Percentiles rank a stretch among this genome's conserved stretches.
Evolutionary conservation across 108 stramenopile genomes (phyloP).

Genomic region (Skeletonema grethae): DNA sequence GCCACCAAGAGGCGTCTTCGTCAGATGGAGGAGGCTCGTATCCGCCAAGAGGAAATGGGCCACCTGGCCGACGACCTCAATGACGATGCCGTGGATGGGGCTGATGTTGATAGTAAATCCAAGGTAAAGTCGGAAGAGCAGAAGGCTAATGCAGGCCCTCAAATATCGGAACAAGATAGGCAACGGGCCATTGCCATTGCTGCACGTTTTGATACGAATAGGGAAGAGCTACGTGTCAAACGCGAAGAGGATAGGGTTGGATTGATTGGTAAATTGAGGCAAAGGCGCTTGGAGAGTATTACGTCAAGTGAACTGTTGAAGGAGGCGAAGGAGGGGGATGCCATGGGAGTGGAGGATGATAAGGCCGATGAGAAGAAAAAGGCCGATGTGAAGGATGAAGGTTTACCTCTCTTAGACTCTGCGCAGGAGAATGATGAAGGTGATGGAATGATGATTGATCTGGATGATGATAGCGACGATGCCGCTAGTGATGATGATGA

Average conservation of each 20-base stretch:
- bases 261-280: slow-evolving; percentile 66
- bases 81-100: neutral
- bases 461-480: slow-evolving; percentile 1
- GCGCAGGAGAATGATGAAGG: neutral
- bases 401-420: neutral
- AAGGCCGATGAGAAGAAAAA: slow-evolving; percentile 12
- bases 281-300: slow-evolving; percentile 56
- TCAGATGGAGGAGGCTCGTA: slow-evolving; percentile 70
- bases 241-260: slow-evolving; percentile 72
- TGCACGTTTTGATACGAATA: slow-evolving; percentile 75
- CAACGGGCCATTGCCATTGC: slow-evolving; percentile 78
- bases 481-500: slow-evolving; percentile 17
- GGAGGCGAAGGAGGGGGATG: slow-evolving; percentile 1
- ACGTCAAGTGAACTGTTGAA: slow-evolving; percentile 16
- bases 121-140: slow-evolving; percentile 21
- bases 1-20: slow-evolving; percentile 55
- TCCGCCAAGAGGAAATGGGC: slow-evolving; percentile 79
- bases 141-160: slow-evolving; percentile 10
- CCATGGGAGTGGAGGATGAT: slow-evolving; percentile 1
- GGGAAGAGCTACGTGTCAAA: slow-evolving; percentile 67
- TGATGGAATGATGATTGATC: neutral
- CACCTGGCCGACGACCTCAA: slow-evolving; percentile 30
- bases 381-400: neutral
- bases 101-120: neutral
- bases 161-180: slow-evolving; percentile 64